These are phyloP conservation scores for Wallacemonas sp. DNA, from an alignment of 208 protist species.

Conservation along the genomic window DNA sequence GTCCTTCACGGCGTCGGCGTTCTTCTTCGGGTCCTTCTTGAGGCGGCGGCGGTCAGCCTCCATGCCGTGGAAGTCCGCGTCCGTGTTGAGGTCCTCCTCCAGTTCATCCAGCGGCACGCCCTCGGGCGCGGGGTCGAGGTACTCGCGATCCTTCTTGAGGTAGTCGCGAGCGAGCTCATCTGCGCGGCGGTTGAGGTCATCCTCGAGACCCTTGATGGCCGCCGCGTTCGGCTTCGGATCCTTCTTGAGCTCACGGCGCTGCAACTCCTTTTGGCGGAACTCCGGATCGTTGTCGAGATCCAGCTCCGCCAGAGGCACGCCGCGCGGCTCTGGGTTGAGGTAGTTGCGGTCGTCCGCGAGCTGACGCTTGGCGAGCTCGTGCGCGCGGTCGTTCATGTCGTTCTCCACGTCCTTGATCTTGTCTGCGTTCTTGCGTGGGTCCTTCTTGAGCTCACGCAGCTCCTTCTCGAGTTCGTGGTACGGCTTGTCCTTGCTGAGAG, in stretches of 20 bases:
- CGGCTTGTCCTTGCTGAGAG: slow-evolving; percentile 52
- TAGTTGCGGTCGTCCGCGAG: slow-evolving; percentile 54
- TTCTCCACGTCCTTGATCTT: slow-evolving; percentile 51
- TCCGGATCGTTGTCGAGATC: slow-evolving; percentile 58
- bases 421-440: slow-evolving; percentile 41
- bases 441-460: slow-evolving; percentile 47
- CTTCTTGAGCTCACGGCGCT: slow-evolving; percentile 57
- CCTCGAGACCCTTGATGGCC: slow-evolving; percentile 45
- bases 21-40: slow-evolving; percentile 47
- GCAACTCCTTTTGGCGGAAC: slow-evolving; percentile 54
- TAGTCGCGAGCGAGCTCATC: slow-evolving; percentile 62
- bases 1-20: slow-evolving; percentile 21
- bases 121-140: slow-evolving; percentile 70
- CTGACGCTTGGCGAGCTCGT: slow-evolving; percentile 51
- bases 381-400: slow-evolving; percentile 53
- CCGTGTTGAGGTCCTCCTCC: slow-evolving; percentile 52
- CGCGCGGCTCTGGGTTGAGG: slow-evolving; percentile 71
- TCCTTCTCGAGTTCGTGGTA: slow-evolving; percentile 59
- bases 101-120: slow-evolving; percentile 70
- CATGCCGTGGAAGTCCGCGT: slow-evolving; percentile 66
- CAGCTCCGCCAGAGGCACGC: slow-evolving; percentile 63
- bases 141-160: slow-evolving; percentile 68
- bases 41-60: slow-evolving; percentile 50
- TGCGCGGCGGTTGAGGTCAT: slow-evolving; percentile 59
- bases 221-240: slow-evolving; percentile 26